These are phyloP conservation scores for Skeletonema potamos DNA, from an alignment of 108 stramenopile species.

Conservation along the genomic window DNA sequence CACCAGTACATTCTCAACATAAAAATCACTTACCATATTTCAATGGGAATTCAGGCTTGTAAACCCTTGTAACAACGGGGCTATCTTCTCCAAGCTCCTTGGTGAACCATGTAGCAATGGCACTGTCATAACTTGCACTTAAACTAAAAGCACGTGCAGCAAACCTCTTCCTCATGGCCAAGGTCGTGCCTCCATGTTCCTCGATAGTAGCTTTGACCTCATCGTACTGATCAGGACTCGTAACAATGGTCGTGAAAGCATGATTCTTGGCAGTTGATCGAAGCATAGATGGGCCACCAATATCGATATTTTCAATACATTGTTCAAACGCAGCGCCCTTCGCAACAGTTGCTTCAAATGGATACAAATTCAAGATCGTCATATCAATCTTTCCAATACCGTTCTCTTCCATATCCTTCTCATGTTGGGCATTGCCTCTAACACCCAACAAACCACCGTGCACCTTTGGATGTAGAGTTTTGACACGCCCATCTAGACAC, in stretches of 20 bases:
- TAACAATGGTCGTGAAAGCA: conserved; percentile 93
- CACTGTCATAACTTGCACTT: conserved; percentile 91
- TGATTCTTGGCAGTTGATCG: conserved; percentile 98
- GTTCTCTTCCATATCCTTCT: conserved; percentile 84
- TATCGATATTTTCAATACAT: conserved; percentile 99
- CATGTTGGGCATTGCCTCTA: conserved; percentile 91
- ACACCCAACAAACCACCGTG: conserved; percentile 96
- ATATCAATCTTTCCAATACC: conserved; percentile 95
- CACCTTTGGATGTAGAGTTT: conserved; percentile 98
- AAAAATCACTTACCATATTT: conserved; percentile 82
- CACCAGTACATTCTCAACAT: not conserved
- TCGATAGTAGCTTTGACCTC: conserved; percentile 76
- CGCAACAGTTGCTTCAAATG: conserved; percentile 94
- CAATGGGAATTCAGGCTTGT: conserved; percentile 85
- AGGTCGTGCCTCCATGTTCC: conserved; percentile 82
- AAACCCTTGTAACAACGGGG: conserved; percentile 81
- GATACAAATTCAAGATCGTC: conserved; percentile 97
- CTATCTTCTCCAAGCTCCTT: conserved; percentile 55
- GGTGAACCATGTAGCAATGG: conserved; percentile 92
- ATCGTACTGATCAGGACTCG: conserved; percentile 87
- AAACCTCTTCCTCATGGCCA: conserved; percentile 75
- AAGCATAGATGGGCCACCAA: conserved; percentile 99
- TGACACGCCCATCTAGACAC: conserved; percentile 98
- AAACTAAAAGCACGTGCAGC: conserved; percentile 94
- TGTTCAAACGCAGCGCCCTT: conserved; percentile 88